phyloP scores from a whole-genome alignment of 768 basidiomycete genomes.

The Nidula microcarpa region DNA sequence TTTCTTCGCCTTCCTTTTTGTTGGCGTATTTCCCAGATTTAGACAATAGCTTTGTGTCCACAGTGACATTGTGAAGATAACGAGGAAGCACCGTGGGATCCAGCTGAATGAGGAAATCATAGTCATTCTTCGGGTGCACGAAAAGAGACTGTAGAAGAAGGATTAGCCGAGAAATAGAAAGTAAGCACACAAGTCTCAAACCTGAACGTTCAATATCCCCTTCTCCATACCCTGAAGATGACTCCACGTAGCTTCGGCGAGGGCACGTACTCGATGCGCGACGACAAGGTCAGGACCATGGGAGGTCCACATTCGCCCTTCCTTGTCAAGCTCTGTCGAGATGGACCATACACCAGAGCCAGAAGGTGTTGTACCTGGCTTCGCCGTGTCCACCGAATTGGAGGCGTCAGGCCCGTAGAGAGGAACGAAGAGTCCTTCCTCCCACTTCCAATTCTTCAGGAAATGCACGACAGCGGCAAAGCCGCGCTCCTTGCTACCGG shows the following conservation, averaged over 20 bases:
- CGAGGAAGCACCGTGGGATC: conserved; percentile 62
- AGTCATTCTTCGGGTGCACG: conserved; percentile 77
- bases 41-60: conserved; percentile 45
- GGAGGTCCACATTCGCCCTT: conserved; percentile 76
- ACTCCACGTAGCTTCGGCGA: conserved; percentile 75
- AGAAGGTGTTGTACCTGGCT: conserved; percentile 12
- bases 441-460: conserved; percentile 84
- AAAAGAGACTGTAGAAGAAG: conserved; percentile 64
- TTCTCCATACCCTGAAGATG: conserved; percentile 50
- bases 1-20: conserved; percentile 22
- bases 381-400: conserved; percentile 16
- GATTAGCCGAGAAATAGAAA: not conserved
- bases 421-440: conserved; percentile 69
- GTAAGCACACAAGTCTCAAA: conserved; percentile 22
- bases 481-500: conserved; percentile 75
- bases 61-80: conserved; percentile 67
- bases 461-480: conserved; percentile 73
- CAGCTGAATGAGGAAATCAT: conserved; percentile 81
- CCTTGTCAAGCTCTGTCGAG: conserved; percentile 71
- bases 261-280: conserved; percentile 64
- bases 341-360: conserved; percentile 67
- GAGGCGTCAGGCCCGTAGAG: conserved; percentile 42
- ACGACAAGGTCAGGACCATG: conserved; percentile 65
- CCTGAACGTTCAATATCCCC: conserved; percentile 56
- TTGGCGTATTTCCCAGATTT: conserved; percentile 44